Conservation (phyloP, 2,329 filamentous ascomycete genomes). For the Alternaria infectoria region DNA sequence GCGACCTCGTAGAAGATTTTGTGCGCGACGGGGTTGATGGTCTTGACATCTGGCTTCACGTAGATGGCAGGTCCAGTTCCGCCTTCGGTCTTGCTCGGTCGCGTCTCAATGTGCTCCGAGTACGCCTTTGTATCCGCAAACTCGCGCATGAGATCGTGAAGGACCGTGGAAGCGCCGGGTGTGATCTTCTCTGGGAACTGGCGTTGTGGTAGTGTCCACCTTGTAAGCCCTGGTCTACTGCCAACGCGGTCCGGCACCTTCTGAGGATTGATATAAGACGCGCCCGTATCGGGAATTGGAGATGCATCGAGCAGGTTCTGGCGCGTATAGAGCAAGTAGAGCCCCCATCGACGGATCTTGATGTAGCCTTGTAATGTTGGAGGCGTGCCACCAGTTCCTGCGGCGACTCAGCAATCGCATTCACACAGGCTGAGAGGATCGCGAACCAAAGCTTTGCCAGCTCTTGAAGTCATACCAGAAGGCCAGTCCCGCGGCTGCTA, state of each 20-base stretch:
- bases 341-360: conserved; percentile 38
- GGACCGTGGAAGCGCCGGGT: conserved; percentile 16
- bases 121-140: conserved; percentile 27
- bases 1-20: conserved; percentile 43
- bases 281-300: conserved; percentile 29
- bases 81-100: conserved; percentile 39
- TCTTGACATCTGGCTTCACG: conserved; percentile 30
- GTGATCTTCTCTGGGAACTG: conserved; percentile 33
- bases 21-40: conserved; percentile 35
- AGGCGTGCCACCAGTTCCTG: conserved; percentile 42
- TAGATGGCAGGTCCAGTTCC: conserved; percentile 42
- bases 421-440: background rate
- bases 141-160: conserved; percentile 30
- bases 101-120: conserved; percentile 25
- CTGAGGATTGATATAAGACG: conserved; percentile 30
- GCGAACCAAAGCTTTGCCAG: conserved; percentile 29
- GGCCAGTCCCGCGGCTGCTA: conserved; percentile 18
- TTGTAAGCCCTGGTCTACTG: conserved; percentile 25
- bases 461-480: conserved; percentile 33
- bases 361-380: conserved; percentile 38
- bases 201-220: conserved; percentile 42
- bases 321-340: conserved; percentile 34
- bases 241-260: conserved; percentile 28
- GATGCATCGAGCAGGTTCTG: conserved; percentile 34
- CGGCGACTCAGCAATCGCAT: conserved; percentile 2